phyloP scores from a whole-genome alignment of 2,329 filamentous ascomycete genomes.

The Aspergillus novofumigatus region DNA sequence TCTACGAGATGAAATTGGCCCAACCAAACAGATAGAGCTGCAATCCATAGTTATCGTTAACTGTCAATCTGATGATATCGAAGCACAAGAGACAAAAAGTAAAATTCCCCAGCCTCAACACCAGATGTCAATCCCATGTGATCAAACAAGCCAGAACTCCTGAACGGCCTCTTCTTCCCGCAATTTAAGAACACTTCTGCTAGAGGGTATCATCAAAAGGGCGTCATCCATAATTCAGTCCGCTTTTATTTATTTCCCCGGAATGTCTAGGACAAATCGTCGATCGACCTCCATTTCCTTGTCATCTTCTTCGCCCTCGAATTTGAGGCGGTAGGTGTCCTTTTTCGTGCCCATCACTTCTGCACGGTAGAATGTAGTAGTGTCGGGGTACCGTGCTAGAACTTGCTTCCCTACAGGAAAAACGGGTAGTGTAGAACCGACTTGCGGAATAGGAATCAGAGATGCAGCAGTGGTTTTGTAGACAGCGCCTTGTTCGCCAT shows the following conservation, averaged over 20 bases:
- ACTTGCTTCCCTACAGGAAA: slow-evolving; percentile 65
- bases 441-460: slow-evolving; percentile 71
- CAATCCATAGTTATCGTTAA: too few species aligned
- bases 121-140: neutral
- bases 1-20: neutral
- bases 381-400: slow-evolving; percentile 74
- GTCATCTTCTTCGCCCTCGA: slow-evolving; percentile 72
- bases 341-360: slow-evolving; percentile 68
- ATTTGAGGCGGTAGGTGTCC: slow-evolving; percentile 56
- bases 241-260: slow-evolving; percentile 36
- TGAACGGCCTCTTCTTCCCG: neutral
- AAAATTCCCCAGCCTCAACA: neutral
- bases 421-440: slow-evolving; percentile 57
- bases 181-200: slow-evolving; percentile 1
- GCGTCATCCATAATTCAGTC: slow-evolving; percentile 11
- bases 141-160: slow-evolving; percentile 1
- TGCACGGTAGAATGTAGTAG: slow-evolving; percentile 80
- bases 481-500: slow-evolving; percentile 55
- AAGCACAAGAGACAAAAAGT: neutral
- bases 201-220: slow-evolving; percentile 24
- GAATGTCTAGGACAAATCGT: slow-evolving; percentile 72
- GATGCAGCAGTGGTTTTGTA: slow-evolving; percentile 69
- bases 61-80: neutral
- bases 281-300: slow-evolving; percentile 72
- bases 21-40: too few species aligned